Conservation (phyloP, 176 grass and related monocot species). For the Poa pratensis region DNA sequence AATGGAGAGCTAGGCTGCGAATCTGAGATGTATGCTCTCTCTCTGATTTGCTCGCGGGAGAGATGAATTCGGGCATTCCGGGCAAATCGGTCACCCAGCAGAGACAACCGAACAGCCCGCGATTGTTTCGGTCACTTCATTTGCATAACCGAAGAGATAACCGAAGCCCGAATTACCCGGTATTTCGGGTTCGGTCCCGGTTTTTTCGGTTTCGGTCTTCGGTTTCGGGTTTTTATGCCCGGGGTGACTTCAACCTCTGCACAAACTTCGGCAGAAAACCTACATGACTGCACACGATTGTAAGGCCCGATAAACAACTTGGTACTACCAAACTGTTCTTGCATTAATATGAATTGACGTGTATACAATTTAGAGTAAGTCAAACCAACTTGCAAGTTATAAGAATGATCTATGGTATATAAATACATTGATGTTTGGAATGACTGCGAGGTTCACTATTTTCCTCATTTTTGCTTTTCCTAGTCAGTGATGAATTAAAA, state of each 20-base stretch:
- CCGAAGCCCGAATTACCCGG: too few relatives aligned
- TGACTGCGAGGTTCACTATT: background rate
- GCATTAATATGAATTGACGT: background rate
- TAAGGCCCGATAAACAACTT: background rate
- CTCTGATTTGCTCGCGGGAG: too few relatives aligned
- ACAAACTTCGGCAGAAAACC: constrained; percentile 86
- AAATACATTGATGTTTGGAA: background rate
- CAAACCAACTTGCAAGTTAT: background rate
- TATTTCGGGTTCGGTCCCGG: too few relatives aligned
- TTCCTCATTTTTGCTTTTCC: background rate
- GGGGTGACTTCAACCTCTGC: constrained; percentile 77
- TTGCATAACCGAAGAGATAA: too few relatives aligned
- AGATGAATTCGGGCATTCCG: too few relatives aligned
- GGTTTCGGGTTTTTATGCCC: too few relatives aligned
- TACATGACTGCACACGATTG: constrained; percentile 61
- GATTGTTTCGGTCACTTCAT: too few relatives aligned
- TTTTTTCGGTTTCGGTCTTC: too few relatives aligned
- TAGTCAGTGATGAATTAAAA: constrained; percentile 1
- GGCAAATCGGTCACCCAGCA: too few relatives aligned
- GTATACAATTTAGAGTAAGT: background rate
- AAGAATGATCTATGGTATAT: background rate
- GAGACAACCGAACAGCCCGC: too few relatives aligned
- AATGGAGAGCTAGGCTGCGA: too few relatives aligned
- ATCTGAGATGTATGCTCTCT: too few relatives aligned
- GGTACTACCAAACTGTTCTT: background rate